Evolutionary conservation across 106 monocot genomes (phyloP), one percentile per base, ranked within the genome.

Genomic region (Phalaenopsis equestris): DNA sequence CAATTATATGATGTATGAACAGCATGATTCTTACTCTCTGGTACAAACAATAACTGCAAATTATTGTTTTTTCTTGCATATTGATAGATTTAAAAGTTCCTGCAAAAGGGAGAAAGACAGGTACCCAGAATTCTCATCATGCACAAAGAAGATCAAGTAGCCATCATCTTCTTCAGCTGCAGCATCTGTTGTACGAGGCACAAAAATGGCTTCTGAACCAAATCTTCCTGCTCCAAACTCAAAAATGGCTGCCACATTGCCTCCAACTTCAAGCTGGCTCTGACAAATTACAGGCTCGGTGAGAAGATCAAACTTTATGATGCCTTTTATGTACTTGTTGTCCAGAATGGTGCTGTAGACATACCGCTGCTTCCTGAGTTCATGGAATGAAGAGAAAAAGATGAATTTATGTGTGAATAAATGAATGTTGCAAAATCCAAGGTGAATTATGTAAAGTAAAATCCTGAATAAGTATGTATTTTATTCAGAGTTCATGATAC

Each of bases 121-220:
- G 0, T 45, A 93, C 96, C 94, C 92, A 11, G 92, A 88, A 42
- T 92, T 92, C 67, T 97, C 97, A 12, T 56, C 56, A 56, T 15
- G 17, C 15, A 91, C 98, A 79, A 94, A 94, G 80, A 92, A 98
- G 55, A 98, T 98, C 87, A 98, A 83, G 79, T 90, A 98, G 36
- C 94, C 98, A 85, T 98, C 98, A 86, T 98, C 98, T 77, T 98
- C 97, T 76, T 98, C 94, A 45, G 82, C 86, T 55, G 85, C 81
- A 36, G 82, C 57, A 17, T 94, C 79, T 89, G 82, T 58, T 88
- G 42, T 6, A 30, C 87, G 82, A 83, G 98, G 98, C 52, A 94
- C 94, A 85, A 91, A 98, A 68, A 98, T 67, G 46, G 98, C 98
- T 80, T 98, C 98, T 52, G 94, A 98, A 81, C 98, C 98, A 78